Evolutionary conservation across 2,329 filamentous ascomycete genomes (phyloP).

Genomic region (Botrytis fabae): DNA sequence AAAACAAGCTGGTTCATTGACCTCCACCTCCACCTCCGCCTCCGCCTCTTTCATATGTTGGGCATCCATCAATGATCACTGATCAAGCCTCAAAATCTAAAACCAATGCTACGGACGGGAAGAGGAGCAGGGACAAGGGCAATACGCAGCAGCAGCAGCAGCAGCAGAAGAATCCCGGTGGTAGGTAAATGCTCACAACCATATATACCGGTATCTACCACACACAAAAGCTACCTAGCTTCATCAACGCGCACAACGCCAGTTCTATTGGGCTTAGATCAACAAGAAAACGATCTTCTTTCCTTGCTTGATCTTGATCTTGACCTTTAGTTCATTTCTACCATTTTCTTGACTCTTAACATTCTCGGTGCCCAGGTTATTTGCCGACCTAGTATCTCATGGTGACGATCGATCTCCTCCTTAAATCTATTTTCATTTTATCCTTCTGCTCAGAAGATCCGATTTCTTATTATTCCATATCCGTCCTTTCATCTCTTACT

Average conservation of each 20-base stretch:
- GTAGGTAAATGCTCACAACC: neutral
- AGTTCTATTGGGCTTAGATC: slow-evolving; percentile 10
- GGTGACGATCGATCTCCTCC: slow-evolving; percentile 8
- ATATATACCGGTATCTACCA: neutral
- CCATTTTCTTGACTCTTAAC: neutral
- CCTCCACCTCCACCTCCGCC: neutral
- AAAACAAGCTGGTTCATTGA: neutral
- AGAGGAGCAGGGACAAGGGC: neutral
- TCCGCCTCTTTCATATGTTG: neutral
- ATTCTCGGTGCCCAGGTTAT: slow-evolving; percentile 3
- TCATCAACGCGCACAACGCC: slow-evolving; percentile 2
- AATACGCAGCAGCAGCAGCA: neutral
- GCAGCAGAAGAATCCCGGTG: neutral
- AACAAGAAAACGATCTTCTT: neutral
- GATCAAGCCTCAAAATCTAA: slow-evolving; percentile 1
- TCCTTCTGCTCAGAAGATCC: neutral
- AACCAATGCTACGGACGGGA: neutral
- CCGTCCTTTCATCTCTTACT: neutral
- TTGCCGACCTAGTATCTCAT: neutral
- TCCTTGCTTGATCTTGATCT: slow-evolving; percentile 14
- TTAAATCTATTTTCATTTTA: neutral
- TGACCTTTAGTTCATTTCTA: neutral
- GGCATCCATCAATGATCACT: neutral
- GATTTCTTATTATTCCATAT: neutral
- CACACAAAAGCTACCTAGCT: slow-evolving; percentile 2